Percentiles rank a stretch among this genome's conserved stretches.
phyloP scores from a whole-genome alignment of 805 yeast species.

The Saturnispora hagleri region DNA sequence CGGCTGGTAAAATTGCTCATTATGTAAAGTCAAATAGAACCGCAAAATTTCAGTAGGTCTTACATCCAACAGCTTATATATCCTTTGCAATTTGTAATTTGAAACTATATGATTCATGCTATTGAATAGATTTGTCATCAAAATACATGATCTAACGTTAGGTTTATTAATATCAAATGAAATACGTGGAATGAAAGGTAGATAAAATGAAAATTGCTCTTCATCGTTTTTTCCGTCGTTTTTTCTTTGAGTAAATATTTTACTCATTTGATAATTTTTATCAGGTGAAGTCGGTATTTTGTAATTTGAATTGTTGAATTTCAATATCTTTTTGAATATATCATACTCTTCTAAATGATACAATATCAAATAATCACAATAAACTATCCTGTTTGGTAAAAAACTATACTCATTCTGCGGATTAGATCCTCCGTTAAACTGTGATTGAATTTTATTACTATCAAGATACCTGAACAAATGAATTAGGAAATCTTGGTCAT shows the following conservation, averaged over 20 bases:
- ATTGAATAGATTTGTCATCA: slow-evolving; percentile 42
- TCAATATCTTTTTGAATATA: slow-evolving; percentile 18
- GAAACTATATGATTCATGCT: slow-evolving; percentile 46
- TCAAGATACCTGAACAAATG: slow-evolving; percentile 28
- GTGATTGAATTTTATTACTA: slow-evolving; percentile 23
- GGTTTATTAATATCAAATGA: slow-evolving; percentile 16
- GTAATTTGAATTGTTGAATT: slow-evolving; percentile 10
- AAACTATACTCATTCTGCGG: slow-evolving; percentile 21
- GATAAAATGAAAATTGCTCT: slow-evolving; percentile 16
- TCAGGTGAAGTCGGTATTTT: slow-evolving; percentile 5
- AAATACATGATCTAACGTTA: slow-evolving; percentile 36
- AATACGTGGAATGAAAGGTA: slow-evolving; percentile 24
- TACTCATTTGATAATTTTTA: slow-evolving; percentile 10
- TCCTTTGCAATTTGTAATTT: slow-evolving; percentile 64
- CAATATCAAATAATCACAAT: slow-evolving; percentile 26
- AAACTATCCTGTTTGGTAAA: slow-evolving; percentile 23
- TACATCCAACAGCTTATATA: slow-evolving; percentile 50
- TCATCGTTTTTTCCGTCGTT: slow-evolving; percentile 10
- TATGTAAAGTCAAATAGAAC: slow-evolving; percentile 50
- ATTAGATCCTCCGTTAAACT: slow-evolving; percentile 20
- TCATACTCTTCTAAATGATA: slow-evolving; percentile 21
- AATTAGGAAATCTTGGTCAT: slow-evolving; percentile 56
- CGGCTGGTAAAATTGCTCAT: slow-evolving; percentile 54
- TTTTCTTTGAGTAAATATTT: slow-evolving; percentile 11
- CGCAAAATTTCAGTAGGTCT: slow-evolving; percentile 58